phyloP scores from a whole-genome alignment of 2,329 filamentous ascomycete genomes.

The Calonectria pseudoturangicola region DNA sequence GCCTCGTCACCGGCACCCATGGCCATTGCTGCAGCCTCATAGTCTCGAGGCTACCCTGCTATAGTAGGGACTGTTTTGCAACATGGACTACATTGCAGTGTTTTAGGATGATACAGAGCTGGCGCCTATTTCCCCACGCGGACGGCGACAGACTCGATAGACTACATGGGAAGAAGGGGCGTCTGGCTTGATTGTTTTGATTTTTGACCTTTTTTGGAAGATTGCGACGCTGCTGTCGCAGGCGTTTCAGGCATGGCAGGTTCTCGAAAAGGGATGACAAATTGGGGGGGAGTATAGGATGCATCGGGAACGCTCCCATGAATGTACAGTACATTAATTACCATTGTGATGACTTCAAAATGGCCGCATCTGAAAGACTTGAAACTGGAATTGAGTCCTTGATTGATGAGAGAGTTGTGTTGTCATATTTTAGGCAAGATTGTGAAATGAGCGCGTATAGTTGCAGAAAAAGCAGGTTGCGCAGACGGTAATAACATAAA shows the following conservation, averaged over 20 bases:
- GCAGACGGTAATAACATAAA: not conserved
- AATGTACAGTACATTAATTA: constrained; percentile 38
- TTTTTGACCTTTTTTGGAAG: constrained; percentile 34
- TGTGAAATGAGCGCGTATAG: constrained; percentile 19
- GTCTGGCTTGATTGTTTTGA: constrained; percentile 34
- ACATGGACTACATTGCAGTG: constrained; percentile 40
- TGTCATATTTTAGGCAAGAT: not conserved
- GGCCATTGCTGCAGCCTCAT: constrained; percentile 68
- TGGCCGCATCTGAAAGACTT: constrained; percentile 30
- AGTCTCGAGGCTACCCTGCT: constrained; percentile 37
- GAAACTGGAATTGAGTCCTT: constrained; percentile 33
- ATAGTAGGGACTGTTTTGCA: constrained; percentile 41
- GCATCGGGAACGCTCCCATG: constrained; percentile 19
- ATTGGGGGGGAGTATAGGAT: constrained; percentile 30
- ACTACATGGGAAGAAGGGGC: constrained; percentile 42
- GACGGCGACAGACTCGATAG: constrained; percentile 36
- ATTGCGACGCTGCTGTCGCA: constrained; percentile 53
- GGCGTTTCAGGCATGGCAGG: constrained; percentile 54
- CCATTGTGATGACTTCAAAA: constrained; percentile 11
- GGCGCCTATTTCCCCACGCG: constrained; percentile 37
- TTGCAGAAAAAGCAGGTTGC: not conserved
- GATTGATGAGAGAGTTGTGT: constrained; percentile 2
- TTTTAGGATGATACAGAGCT: constrained; percentile 45
- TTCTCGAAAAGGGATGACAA: constrained; percentile 34
- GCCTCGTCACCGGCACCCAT: constrained; percentile 71